Evolutionary conservation across 2,329 filamentous ascomycete species (phyloP).

Genomic region (Penicillium italicum): DNA sequence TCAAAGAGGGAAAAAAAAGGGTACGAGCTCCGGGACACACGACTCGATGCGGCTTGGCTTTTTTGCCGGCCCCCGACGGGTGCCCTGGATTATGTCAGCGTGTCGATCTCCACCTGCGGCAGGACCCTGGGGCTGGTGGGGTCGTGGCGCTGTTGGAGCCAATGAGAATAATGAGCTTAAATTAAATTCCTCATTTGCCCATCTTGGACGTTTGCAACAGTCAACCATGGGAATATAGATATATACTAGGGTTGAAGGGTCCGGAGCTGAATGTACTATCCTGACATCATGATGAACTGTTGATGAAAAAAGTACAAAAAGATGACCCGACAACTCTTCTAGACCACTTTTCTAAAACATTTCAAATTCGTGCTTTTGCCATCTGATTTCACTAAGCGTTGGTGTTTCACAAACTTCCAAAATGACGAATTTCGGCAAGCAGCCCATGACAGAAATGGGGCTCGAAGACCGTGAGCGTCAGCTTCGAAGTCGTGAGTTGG

Average conservation of each 20-base stretch:
- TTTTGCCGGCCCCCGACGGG: not conserved
- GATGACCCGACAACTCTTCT: not conserved
- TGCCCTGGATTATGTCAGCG: constrained; percentile 7
- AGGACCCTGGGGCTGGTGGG: not conserved
- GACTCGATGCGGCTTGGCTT: constrained; percentile 2
- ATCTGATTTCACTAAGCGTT: not conserved
- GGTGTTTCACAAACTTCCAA: not conserved
- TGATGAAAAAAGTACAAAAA: not conserved
- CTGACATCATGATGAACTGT: not conserved
- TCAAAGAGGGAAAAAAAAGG: not conserved
- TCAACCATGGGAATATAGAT: not conserved
- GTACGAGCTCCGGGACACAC: not conserved
- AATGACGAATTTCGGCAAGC: not conserved
- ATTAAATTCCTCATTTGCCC: not conserved
- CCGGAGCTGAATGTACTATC: too few relatives aligned
- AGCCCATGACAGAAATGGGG: too few relatives aligned
- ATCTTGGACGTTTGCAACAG: not conserved
- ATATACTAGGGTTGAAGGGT: too few relatives aligned
- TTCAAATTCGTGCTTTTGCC: not conserved
- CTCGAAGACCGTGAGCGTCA: not conserved
- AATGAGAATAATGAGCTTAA: not conserved
- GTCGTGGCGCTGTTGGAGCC: not conserved
- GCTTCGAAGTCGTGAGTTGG: not conserved
- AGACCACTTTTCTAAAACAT: not conserved
- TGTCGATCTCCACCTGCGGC: constrained; percentile 1